Evolutionary conservation across 2,329 filamentous ascomycete species (phyloP).

Genomic region (Colletotrichum chlorophyti): DNA sequence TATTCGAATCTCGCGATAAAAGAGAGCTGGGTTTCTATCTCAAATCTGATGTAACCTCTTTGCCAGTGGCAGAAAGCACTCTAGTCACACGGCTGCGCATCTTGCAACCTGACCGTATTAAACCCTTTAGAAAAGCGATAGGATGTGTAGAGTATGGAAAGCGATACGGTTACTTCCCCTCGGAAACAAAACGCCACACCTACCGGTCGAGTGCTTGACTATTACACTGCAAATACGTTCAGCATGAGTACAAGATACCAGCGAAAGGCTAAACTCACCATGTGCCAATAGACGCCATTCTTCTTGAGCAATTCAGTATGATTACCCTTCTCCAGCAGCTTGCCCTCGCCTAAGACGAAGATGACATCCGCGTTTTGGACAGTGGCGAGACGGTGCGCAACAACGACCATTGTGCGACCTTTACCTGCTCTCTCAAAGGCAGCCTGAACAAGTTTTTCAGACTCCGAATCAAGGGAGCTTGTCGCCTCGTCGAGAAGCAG

Average conservation of each 20-base stretch:
- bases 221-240: slow-evolving; percentile 54
- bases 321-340: slow-evolving; percentile 60
- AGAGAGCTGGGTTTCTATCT: too few species aligned
- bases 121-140: too few species aligned
- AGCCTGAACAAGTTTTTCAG: slow-evolving; percentile 67
- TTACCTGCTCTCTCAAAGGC: slow-evolving; percentile 71
- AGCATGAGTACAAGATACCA: slow-evolving; percentile 26
- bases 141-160: too few species aligned
- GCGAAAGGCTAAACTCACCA: slow-evolving; percentile 49
- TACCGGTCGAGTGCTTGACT: slow-evolving; percentile 64
- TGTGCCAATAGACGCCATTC: slow-evolving; percentile 63
- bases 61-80: too few species aligned
- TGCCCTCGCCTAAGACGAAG: slow-evolving; percentile 75
- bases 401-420: slow-evolving; percentile 73
- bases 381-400: slow-evolving; percentile 79
- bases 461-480: slow-evolving; percentile 70
- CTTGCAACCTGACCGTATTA: too few species aligned
- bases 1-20: too few species aligned
- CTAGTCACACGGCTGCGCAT: too few species aligned
- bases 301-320: slow-evolving; percentile 58
- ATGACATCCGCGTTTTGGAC: slow-evolving; percentile 83
- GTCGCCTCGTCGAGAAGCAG: slow-evolving; percentile 78
- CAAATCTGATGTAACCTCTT: too few species aligned
- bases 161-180: too few species aligned
- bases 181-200: too few species aligned